A percentile compares a stretch with the other conserved stretches of the same genome.
Conservation (phyloP, 2,329 filamentous ascomycete species). For the Diatrype stigma region DNA sequence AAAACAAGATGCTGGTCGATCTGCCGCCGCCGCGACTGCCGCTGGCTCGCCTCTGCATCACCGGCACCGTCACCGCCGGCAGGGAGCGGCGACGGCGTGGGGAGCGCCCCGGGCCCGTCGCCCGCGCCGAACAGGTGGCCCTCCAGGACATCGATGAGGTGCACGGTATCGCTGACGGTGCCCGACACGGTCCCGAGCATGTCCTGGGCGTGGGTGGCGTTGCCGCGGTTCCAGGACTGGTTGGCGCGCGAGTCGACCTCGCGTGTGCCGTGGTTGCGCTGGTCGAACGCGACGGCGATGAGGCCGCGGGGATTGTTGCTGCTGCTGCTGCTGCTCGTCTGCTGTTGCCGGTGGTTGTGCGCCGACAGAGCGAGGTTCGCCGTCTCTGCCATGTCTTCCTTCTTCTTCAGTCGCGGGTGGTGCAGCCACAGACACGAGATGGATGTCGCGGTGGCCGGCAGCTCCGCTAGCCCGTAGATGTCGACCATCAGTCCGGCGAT, state of each 20-base stretch:
- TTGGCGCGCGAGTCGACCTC: conserved; percentile 66
- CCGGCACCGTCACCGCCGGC: too few species aligned
- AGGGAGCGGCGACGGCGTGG: too few species aligned
- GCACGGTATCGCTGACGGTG: conserved; percentile 69
- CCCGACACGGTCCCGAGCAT: conserved; percentile 78
- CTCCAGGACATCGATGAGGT: conserved; percentile 73
- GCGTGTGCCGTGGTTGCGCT: conserved; percentile 84
- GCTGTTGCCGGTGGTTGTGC: conserved; percentile 52
- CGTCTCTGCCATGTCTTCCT: conserved; percentile 70
- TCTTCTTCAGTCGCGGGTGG: conserved; percentile 69
- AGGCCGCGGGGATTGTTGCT: conserved; percentile 55
- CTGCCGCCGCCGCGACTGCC: conserved; percentile 17
- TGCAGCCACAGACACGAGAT: conserved; percentile 88
- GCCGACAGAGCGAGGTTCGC: conserved; percentile 65
- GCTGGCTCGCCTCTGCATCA: too few species aligned
- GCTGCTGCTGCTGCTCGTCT: conserved; percentile 23
- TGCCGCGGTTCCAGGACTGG: conserved; percentile 73
- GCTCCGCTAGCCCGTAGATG: conserved; percentile 75
- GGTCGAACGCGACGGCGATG: conserved; percentile 82
- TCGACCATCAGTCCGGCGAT: conserved; percentile 77
- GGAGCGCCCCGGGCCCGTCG: conserved; percentile 17
- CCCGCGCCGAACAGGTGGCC: conserved; percentile 62
- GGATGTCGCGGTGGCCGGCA: conserved; percentile 47
- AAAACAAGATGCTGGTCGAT: conserved; percentile 68
- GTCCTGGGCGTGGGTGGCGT: conserved; percentile 78